phyloP scores from a whole-genome alignment of 257 asterid species.

The Phtheirospermum japonicum region DNA sequence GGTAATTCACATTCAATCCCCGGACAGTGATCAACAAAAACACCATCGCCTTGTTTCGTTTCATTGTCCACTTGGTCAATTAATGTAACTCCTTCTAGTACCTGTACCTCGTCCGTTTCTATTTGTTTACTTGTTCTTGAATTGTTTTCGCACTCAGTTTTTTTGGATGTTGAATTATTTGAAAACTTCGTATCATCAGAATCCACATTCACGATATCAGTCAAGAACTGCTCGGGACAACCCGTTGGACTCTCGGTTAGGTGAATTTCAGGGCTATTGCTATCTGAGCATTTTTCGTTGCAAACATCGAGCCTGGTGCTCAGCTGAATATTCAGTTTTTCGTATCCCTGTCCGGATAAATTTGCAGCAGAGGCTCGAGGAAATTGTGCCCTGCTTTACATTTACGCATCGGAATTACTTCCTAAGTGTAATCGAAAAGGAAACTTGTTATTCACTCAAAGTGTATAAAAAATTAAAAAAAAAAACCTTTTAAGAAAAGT shows the following conservation, averaged over 20 bases:
- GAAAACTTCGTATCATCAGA: conserved; percentile 14
- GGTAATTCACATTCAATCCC: conserved; percentile 21
- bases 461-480: not conserved
- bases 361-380: conserved; percentile 16
- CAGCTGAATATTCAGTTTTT: conserved; percentile 16
- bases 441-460: not conserved
- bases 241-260: conserved; percentile 21
- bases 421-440: not conserved
- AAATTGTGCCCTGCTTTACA: conserved; percentile 25
- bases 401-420: conserved; percentile 15
- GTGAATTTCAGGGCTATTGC: conserved; percentile 21
- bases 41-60: conserved; percentile 17
- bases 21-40: conserved; percentile 20
- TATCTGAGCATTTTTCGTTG: conserved; percentile 18
- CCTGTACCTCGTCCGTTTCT: conserved; percentile 24
- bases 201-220: conserved; percentile 24
- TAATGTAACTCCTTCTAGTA: conserved; percentile 7
- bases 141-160: conserved; percentile 12
- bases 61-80: conserved; percentile 15
- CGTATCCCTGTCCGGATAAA: conserved; percentile 22
- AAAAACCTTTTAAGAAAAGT: conserved; percentile 22
- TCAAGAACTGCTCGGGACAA: conserved; percentile 15
- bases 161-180: conserved; percentile 17
- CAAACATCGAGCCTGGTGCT: conserved; percentile 6
- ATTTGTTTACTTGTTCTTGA: conserved; percentile 20